phyloP scores from a whole-genome alignment of 108 stramenopile genomes.

The Hondaea fermentalgiana region DNA sequence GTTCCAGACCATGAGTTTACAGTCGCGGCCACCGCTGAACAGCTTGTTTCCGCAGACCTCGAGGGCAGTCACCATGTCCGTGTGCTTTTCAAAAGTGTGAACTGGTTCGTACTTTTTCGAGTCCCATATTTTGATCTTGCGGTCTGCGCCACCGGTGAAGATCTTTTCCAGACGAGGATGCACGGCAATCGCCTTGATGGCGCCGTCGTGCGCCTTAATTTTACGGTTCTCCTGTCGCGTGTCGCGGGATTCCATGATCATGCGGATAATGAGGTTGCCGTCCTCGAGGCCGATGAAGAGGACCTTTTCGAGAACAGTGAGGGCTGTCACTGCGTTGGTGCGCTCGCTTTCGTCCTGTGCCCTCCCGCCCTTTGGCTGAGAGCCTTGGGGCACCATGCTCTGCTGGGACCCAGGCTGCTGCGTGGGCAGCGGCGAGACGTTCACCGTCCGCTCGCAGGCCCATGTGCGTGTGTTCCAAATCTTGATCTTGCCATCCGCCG shows the following conservation, averaged over 20 bases:
- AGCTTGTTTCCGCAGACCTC: not conserved
- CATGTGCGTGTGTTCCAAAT: not conserved
- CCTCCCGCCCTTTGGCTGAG: not conserved
- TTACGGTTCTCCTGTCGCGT: not conserved
- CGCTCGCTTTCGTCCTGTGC: not conserved
- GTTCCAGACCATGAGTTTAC: not conserved
- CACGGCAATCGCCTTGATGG: not conserved
- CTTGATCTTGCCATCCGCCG: constrained; percentile 1
- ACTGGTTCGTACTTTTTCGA: not conserved
- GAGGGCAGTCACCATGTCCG: not conserved
- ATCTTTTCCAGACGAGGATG: not conserved
- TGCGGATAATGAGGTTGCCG: not conserved
- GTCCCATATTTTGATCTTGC: not conserved
- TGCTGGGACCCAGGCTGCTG: not conserved
- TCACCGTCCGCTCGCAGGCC: not conserved
- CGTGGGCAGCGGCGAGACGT: not conserved
- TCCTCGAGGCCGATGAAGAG: not conserved
- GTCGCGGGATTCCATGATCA: not conserved
- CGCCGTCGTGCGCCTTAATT: not conserved
- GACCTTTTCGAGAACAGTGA: not conserved
- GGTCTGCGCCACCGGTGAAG: not conserved
- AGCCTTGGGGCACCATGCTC: not conserved
- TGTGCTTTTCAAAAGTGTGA: not conserved
- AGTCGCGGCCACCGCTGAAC: constrained; percentile 4
- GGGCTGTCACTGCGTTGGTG: not conserved